These are phyloP conservation scores for Boeremia exigua DNA, from an alignment of 2,329 filamentous ascomycete species.

Conservation along the genomic window DNA sequence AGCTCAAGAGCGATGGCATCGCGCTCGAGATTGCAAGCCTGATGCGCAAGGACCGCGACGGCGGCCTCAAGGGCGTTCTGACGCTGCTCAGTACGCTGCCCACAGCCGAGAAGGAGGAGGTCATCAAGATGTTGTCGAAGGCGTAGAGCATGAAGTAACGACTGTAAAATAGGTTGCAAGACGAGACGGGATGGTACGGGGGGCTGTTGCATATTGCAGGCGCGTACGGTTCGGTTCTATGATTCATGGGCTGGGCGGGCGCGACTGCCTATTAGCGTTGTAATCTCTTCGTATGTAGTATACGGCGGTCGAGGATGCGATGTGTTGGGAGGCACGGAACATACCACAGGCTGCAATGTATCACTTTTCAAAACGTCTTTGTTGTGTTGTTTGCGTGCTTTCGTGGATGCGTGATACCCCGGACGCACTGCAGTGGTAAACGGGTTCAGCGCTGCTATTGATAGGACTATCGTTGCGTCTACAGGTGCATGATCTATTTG, in stretches of 20 bases:
- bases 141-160: neutral
- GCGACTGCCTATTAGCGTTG: slow-evolving; percentile 10
- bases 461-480: no score
- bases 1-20: slow-evolving; percentile 77
- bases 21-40: slow-evolving; percentile 73
- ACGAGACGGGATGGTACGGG: neutral
- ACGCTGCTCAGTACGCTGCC: slow-evolving; percentile 87
- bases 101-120: slow-evolving; percentile 83
- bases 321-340: slow-evolving; percentile 16
- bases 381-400: neutral
- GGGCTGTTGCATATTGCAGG: slow-evolving; percentile 9
- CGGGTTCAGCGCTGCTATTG: no score
- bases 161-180: slow-evolving; percentile 8
- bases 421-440: no score
- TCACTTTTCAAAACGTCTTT: neutral
- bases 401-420: neutral
- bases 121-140: slow-evolving; percentile 64
- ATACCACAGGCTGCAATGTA: neutral
- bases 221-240: neutral
- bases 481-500: no score
- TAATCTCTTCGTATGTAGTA: slow-evolving; percentile 4
- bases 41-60: slow-evolving; percentile 69
- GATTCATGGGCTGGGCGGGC: neutral
- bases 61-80: slow-evolving; percentile 82
- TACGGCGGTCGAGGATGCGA: neutral